A percentile compares a stretch with the other conserved stretches of the same genome.
phyloP scores from a whole-genome alignment of 768 basidiomycete genomes.

The Auricularia sp. region DNA sequence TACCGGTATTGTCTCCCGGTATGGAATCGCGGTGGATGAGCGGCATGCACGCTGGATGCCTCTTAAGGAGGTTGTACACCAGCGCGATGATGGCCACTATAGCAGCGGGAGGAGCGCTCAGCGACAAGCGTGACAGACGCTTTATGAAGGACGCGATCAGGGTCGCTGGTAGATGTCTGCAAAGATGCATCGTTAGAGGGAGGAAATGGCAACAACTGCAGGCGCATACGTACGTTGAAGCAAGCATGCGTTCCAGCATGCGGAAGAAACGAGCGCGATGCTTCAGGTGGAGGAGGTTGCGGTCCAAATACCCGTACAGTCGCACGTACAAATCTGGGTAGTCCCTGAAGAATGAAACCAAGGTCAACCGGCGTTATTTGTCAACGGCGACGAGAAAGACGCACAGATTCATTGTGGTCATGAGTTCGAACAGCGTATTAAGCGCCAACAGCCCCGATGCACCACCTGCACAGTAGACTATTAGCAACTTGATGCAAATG shows the following conservation, averaged over 20 bases:
- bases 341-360: conserved; percentile 46
- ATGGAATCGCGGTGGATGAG: conserved; percentile 68
- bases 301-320: conserved; percentile 82
- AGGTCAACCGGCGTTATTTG: conserved; percentile 3
- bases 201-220: neutral
- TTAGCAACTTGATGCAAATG: neutral
- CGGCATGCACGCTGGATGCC: conserved; percentile 82
- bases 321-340: conserved; percentile 93
- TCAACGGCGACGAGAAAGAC: conserved; percentile 20
- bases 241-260: conserved; percentile 79
- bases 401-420: conserved; percentile 88
- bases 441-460: conserved; percentile 78
- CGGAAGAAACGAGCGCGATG: conserved; percentile 94
- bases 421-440: conserved; percentile 84
- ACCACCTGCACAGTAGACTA: conserved; percentile 44
- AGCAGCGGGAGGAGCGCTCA: conserved; percentile 81
- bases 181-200: conserved; percentile 7
- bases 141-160: conserved; percentile 95
- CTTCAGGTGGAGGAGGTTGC: conserved; percentile 81
- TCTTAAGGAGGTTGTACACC: conserved; percentile 87
- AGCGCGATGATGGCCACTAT: conserved; percentile 88
- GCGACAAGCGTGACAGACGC: conserved; percentile 72
- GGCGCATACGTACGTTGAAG: conserved; percentile 63
- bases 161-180: conserved; percentile 75
- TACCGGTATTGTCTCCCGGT: conserved; percentile 13